Evolutionary conservation across 305 asterid genomes (phyloP), one percentile per base, ranked within the genome.

Genomic region (Caryopteris hybrid): DNA sequence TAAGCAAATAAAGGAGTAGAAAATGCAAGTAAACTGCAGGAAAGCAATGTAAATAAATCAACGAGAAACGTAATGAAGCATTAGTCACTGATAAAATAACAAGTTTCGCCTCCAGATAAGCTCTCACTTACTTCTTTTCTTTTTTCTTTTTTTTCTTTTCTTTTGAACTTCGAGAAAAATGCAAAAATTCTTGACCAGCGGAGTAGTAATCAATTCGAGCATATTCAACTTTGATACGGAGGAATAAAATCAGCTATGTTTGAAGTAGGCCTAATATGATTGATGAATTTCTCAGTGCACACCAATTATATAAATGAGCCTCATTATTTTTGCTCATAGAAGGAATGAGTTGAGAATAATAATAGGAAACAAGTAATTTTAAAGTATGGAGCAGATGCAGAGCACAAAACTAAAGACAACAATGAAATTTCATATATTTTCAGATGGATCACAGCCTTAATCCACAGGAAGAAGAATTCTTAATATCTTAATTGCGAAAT

Each of bases 21-120:
- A 66, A 52, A 66, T 66, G 25, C 27, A 36, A 66, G 53, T 53
- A 54, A 67, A 67, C 45, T 9, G 45, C 69, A 31, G 13, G 45
- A 41, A 31, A 63, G 36, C 8, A 34, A 48, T 18, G 41, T 13
- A 18, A 34, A 23, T 43, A 25, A 18, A 48, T 6, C 47, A 10
- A 31, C 17, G 23, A 58, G 53, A 46, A 34, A 33, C 23, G 14
- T 5, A 16, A 11, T 12, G 9, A 21, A 47, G 25, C 34, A 12
- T 10, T 33, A 20, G 21, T 6, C 22, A 22, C 66, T 33, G 13
- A 52, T 23, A 69, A 23, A 60, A 25, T 27, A 50, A 61, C 23
- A 61, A 31, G 56, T 11, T 18, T 29, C 39, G 13, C 54, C 29
- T 58, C 27, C 50, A 31, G 3, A 58, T 42, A 69, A 13, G 43